Base-by-base conservation (phyloP, 768 basidiomycete species). In the Dentipellis fragilis region DNA sequence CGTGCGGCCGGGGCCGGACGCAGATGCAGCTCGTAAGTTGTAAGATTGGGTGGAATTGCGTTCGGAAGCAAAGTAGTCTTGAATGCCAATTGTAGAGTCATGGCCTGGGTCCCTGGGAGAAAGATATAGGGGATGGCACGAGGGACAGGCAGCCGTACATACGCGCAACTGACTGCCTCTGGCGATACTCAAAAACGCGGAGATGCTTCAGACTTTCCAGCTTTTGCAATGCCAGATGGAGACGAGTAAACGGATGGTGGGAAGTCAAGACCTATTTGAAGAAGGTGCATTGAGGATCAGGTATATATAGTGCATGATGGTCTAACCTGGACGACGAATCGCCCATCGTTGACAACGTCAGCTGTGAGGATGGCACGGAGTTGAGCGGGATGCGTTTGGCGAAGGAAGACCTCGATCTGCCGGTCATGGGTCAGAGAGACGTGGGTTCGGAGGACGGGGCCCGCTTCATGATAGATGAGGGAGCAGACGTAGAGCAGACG, bases 341-440 rank as follows among this genome's bases (percentile, higher is more conserved):
- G 69, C 38, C 68, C 68, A 59, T 75, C 75, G 59, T 71, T 75
- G 46, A 69, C 72, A 50, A 73, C 70, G 58, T 75, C 73, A 16
- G 66, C 68, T 59, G 65, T 70, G 10, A 60, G 54, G 17, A 75
- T 61, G 14, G 51, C 64, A n/a, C 61, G 51, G 37, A 63, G 63
- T 22, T 59, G 38, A 52, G 59, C 56, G 5, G 61, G 62, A 22
- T 52, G 58, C 34, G 66, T 61, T 45, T 55, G 56, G 22, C 52
- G 21, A 10, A 68, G 60, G 58, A 70, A 68, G 40, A 49, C 56
- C 42, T 60, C 52, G 39, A 73, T 70, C 58, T 76, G 71, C 39
- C 57, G 61, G 63, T 73, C 74, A 62, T 72, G 65, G 54, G 64
- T 54, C 34, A 76, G 69, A 34, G 72, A 74, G 50, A 73, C 23